Conservation (phyloP, 2,329 filamentous ascomycete genomes). For the Salinomyces thailandicus region DNA sequence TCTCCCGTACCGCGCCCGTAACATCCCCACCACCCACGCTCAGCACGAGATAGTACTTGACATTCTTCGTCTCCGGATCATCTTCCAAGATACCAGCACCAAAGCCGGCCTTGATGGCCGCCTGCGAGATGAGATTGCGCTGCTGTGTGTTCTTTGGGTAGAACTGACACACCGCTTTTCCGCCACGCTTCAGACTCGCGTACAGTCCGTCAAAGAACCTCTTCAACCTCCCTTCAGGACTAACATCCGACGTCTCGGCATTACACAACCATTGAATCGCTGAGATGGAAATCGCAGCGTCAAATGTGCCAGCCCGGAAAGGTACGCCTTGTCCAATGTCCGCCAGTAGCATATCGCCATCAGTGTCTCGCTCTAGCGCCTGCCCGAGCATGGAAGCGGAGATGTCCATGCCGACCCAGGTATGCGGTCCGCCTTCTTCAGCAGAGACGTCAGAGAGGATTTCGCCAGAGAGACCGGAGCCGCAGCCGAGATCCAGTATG, state of each 20-base stretch:
- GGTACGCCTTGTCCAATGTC: slow-evolving; percentile 94
- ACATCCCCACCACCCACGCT: slow-evolving; percentile 78
- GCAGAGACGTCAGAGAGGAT: slow-evolving; percentile 66
- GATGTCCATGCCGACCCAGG: slow-evolving; percentile 96
- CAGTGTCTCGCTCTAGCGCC: slow-evolving; percentile 80
- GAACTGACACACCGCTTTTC: slow-evolving; percentile 89
- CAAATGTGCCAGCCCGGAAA: slow-evolving; percentile 83
- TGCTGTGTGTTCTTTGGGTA: slow-evolving; percentile 94
- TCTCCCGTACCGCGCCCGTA: slow-evolving; percentile 75
- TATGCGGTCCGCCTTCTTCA: slow-evolving; percentile 72
- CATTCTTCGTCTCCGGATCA: slow-evolving; percentile 90
- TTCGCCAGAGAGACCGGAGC: slow-evolving; percentile 86
- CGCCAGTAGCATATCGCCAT: slow-evolving; percentile 85
- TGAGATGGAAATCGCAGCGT: slow-evolving; percentile 87
- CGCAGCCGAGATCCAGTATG: slow-evolving; percentile 94
- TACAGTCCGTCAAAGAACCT: slow-evolving; percentile 93
- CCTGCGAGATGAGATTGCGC: slow-evolving; percentile 80
- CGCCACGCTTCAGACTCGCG: slow-evolving; percentile 69
- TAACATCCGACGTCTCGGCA: slow-evolving; percentile 79
- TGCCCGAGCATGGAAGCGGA: slow-evolving; percentile 94
- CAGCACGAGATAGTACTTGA: slow-evolving; percentile 90
- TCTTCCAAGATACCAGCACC: slow-evolving; percentile 91
- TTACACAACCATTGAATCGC: slow-evolving; percentile 99
- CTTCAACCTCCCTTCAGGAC: slow-evolving; percentile 62
- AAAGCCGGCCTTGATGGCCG: slow-evolving; percentile 88